A percentile compares a stretch with the other conserved stretches of the same genome.
Evolutionary conservation across 495 filamentous ascomycete species (phyloP).

Genomic region (Daldinia grandis): DNA sequence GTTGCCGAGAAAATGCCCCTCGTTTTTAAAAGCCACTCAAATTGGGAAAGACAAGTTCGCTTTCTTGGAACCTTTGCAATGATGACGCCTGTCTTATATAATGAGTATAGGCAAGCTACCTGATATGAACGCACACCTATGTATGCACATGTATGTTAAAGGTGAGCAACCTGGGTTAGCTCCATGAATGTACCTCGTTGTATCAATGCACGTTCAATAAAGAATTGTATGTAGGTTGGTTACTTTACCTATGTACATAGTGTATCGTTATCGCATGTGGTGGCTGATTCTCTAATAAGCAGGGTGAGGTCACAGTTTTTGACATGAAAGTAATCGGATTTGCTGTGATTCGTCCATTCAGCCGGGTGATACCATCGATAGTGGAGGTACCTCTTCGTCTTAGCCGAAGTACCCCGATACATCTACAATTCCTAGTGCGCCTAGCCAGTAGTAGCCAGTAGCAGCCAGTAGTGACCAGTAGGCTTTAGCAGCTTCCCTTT

Average conservation of each 20-base stretch:
- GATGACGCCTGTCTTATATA: conserved; percentile 24
- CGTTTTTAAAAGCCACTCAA: background rate
- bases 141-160: too few species aligned
- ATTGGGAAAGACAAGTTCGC: background rate
- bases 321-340: conserved; percentile 42
- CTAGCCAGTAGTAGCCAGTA: conserved; percentile 26
- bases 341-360: conserved; percentile 47
- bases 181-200: background rate
- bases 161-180: background rate
- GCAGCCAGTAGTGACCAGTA: conserved; percentile 37
- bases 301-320: conserved; percentile 40
- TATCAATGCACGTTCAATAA: conserved; percentile 1
- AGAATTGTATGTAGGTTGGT: too few species aligned
- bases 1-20: conserved; percentile 5
- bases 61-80: conserved; percentile 9
- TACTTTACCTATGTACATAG: background rate
- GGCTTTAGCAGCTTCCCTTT: conserved; percentile 44
- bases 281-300: conserved; percentile 28
- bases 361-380: conserved; percentile 34
- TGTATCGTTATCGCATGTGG: conserved; percentile 24
- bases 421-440: conserved; percentile 22
- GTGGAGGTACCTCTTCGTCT: conserved; percentile 39
- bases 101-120: too few species aligned
- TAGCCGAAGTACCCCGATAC: conserved; percentile 44
- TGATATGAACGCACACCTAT: too few species aligned